phyloP scores from a whole-genome alignment of 2,329 filamentous ascomycete genomes.

The Trichoderma koningii region DNA sequence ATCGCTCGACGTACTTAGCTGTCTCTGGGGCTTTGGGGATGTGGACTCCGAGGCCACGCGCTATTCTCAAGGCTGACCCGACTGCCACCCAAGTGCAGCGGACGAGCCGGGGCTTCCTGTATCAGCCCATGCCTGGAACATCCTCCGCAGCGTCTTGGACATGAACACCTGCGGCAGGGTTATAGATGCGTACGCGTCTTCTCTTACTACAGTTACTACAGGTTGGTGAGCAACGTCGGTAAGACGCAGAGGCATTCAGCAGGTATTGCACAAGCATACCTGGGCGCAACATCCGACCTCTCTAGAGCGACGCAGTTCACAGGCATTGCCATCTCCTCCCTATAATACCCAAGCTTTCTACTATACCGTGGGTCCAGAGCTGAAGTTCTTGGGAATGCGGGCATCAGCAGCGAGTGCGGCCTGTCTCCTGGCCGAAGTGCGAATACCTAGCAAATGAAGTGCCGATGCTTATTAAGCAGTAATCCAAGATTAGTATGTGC shows the following conservation, averaged over 20 bases:
- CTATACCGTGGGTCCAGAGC: neutral
- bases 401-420: neutral
- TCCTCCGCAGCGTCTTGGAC: neutral
- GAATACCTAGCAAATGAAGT: neutral
- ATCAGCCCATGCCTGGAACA: neutral
- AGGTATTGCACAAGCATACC: neutral
- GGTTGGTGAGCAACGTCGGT: neutral
- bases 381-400: neutral
- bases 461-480: too few species aligned
- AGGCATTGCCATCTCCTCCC: slow-evolving; percentile 2
- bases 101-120: slow-evolving; percentile 9
- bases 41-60: slow-evolving; percentile 1
- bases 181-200: neutral
- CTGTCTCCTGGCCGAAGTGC: neutral
- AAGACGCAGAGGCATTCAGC: neutral
- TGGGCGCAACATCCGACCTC: slow-evolving; percentile 8
- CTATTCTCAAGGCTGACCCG: neutral
- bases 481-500: too few species aligned
- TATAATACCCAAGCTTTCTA: neutral
- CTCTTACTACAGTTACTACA: slow-evolving; percentile 9
- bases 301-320: slow-evolving; percentile 1
- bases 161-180: neutral
- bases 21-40: neutral
- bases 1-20: neutral
- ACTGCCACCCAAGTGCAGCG: slow-evolving; percentile 12